phyloP scores from a whole-genome alignment of 2,329 filamentous ascomycete genomes.

The Apiospora kogelbergensis region DNA sequence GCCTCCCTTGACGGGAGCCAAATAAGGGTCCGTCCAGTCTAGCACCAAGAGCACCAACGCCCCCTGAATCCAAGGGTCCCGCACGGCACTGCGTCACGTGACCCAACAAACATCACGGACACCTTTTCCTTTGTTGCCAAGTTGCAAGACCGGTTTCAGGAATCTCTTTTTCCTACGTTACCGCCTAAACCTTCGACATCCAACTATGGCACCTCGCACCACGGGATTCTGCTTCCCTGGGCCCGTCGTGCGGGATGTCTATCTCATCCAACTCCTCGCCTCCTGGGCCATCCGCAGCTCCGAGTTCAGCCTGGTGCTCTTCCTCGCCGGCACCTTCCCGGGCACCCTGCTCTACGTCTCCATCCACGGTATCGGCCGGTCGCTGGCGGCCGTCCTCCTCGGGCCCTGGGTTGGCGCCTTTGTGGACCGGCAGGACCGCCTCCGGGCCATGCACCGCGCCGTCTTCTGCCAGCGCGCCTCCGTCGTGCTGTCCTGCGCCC shows the following conservation, averaged over 20 bases:
- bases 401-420: background rate
- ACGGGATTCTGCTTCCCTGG: background rate
- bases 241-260: slow-evolving; percentile 5
- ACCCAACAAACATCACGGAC: slow-evolving; percentile 4
- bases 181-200: background rate
- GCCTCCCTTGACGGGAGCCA: slow-evolving; percentile 5
- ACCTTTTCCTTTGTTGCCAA: slow-evolving; percentile 4
- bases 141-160: background rate
- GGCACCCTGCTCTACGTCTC: slow-evolving; percentile 3
- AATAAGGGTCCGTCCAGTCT: background rate
- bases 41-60: background rate
- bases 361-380: slow-evolving; percentile 4
- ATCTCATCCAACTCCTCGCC: slow-evolving; percentile 2
- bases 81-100: background rate
- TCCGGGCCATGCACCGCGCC: background rate
- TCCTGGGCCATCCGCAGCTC: slow-evolving; percentile 4
- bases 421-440: background rate
- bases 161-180: background rate
- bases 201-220: slow-evolving; percentile 1
- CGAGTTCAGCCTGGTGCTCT: slow-evolving; percentile 5
- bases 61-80: background rate
- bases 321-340: background rate
- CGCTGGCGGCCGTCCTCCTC: slow-evolving; percentile 1
- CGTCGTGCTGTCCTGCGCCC: background rate
- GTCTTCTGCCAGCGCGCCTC: background rate